Evolutionary conservation across 1,284 basidiomycete species (phyloP).

Genomic region (Ceratobasidium sp.): DNA sequence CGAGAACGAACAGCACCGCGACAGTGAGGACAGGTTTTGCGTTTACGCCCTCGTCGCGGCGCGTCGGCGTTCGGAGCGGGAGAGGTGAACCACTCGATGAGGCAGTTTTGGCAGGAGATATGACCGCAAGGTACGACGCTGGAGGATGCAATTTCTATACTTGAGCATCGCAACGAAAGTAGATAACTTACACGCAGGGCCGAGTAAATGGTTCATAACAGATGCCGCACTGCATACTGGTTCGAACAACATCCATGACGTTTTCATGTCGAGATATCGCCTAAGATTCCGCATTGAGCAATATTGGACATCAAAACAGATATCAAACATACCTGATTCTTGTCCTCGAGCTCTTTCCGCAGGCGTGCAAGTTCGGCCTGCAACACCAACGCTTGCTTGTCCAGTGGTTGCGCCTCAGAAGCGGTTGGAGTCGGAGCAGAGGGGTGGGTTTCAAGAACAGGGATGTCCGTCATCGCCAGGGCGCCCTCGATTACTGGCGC

Average conservation of each 20-base stretch:
- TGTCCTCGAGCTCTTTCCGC: constrained; percentile 18
- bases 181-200: constrained; percentile 26
- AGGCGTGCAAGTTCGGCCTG: constrained; percentile 29
- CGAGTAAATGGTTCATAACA: constrained; percentile 25
- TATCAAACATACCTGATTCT: constrained; percentile 10
- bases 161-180: background rate
- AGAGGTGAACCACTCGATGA: constrained; percentile 43
- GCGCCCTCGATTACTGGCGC: background rate
- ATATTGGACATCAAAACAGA: background rate
- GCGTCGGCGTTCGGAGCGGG: constrained; percentile 17
- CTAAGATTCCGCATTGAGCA: constrained; percentile 5
- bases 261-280: constrained; percentile 26
- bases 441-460: background rate
- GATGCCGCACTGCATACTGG: constrained; percentile 20
- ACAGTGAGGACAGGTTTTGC: constrained; percentile 46
- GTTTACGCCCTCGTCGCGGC: constrained; percentile 8
- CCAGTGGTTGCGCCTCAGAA: background rate
- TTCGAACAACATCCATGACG: constrained; percentile 20
- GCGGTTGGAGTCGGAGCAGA: background rate
- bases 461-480: background rate
- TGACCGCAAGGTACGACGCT: constrained; percentile 46
- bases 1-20: constrained; percentile 44
- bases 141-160: background rate
- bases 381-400: constrained; percentile 6
- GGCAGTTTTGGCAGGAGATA: constrained; percentile 44